Evolutionary conservation across 495 filamentous ascomycete genomes (phyloP), one percentile per base, ranked within the genome.

Genomic region (Podospora conica): DNA sequence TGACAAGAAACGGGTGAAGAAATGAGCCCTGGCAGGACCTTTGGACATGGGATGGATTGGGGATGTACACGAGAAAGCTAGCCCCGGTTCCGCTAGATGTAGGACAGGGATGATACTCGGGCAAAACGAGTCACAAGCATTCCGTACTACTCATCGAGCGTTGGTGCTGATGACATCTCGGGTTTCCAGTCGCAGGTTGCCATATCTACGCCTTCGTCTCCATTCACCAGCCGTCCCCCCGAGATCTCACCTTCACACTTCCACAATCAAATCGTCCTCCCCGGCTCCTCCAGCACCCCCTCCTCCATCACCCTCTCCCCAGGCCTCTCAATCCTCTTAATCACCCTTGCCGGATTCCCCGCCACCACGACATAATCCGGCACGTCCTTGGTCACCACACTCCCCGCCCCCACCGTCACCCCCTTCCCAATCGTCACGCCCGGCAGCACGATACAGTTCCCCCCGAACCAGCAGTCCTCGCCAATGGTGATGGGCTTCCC

Each of bases 401-500:
- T 91, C 0, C 91, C 92, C n/a, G 93, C 92, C 0, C 91, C 93
- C 69, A 96, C 82, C 0, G 88, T 88, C 1, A 79, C 80, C 0
- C 92, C 89, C 48, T 81, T 81, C 0, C 93, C 93, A 66, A 96
- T 88, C 8, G 81, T 93, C 24, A 97, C 90, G 0, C 93, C 93
- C 0, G 91, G 87, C 20, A 90, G 74, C 8, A 97, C 80, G 53
- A 83, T 84, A 9, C 90, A 91, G 73, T 88, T 88, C 0, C 93
- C 93, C 0, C 90, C 91, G 25, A 97, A 74, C 93, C 93, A 97
- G 69, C 91, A 95, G 74, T 96, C 93, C 70, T 96, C 90, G 0
- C 88, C 91, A 65, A 96, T 87, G 15, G 78, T 82, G 68, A 97
- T 90, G 20, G 90, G 88, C 63, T 83, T 86, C 0, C 92, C 93